A percentile compares a stretch with the other conserved stretches of the same genome.
These are phyloP conservation scores for Scytalidium lignicola DNA, from an alignment of 2,329 filamentous ascomycete genomes.

Conservation along the genomic window DNA sequence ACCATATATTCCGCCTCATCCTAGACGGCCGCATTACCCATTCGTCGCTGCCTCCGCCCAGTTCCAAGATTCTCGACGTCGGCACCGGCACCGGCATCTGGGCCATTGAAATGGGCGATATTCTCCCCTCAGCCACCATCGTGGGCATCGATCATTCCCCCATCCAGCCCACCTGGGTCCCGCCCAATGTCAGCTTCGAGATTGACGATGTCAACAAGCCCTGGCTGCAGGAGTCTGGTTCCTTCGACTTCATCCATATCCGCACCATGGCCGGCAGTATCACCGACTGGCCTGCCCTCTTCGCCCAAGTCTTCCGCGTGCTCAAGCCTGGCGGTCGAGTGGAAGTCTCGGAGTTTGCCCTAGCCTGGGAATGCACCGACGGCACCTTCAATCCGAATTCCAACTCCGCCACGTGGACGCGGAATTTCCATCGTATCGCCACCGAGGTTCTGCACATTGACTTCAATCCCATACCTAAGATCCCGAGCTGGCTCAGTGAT, in stretches of 20 bases:
- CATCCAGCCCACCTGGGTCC: constrained; percentile 53
- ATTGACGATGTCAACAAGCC: constrained; percentile 59
- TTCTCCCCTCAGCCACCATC: constrained; percentile 39
- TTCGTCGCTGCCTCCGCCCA: constrained; percentile 27
- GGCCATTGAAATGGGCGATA: constrained; percentile 52
- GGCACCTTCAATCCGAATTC: constrained; percentile 9
- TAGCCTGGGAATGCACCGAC: constrained; percentile 12
- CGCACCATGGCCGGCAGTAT: constrained; percentile 52
- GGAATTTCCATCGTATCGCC: constrained; percentile 7
- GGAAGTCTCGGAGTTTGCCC: constrained; percentile 14
- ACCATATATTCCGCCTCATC: constrained; percentile 12
- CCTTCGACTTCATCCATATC: constrained; percentile 55
- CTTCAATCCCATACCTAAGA: constrained; percentile 13
- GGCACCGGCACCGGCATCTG: constrained; percentile 55
- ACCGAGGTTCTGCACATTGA: constrained; percentile 10
- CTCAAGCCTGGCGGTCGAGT: constrained; percentile 16
- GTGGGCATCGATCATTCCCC: constrained; percentile 53
- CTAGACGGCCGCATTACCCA: constrained; percentile 17
- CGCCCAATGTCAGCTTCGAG: constrained; percentile 58
- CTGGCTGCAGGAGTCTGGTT: constrained; percentile 36
- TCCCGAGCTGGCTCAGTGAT: constrained; percentile 22
- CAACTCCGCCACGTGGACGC: constrained; percentile 9
- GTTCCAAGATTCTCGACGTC: constrained; percentile 31
- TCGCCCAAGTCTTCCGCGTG: constrained; percentile 41
- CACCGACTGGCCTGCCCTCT: constrained; percentile 48